Evolutionary conservation across 208 protist species (phyloP).

Genomic region (Trichomonas vaginalis): DNA sequence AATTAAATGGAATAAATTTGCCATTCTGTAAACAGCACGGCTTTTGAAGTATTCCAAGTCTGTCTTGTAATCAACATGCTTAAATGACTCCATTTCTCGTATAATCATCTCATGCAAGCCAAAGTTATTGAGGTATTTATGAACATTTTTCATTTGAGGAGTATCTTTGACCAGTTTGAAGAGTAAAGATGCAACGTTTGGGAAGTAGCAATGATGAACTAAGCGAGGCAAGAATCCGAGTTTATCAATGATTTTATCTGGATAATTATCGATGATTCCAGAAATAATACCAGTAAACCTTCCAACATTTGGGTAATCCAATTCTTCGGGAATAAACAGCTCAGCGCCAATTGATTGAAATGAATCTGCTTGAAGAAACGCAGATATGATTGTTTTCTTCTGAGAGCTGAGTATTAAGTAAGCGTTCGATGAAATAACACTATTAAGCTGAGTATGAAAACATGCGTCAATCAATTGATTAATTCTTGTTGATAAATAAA

Average conservation of each 20-base stretch:
- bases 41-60: background rate
- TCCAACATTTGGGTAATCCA: background rate
- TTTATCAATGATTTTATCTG: background rate
- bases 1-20: background rate
- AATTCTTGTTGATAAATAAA: background rate
- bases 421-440: background rate
- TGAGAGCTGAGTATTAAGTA: background rate
- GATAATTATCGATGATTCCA: background rate
- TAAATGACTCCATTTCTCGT: background rate
- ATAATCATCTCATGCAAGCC: background rate
- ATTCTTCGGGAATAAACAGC: background rate
- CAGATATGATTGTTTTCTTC: background rate
- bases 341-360: background rate
- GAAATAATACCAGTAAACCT: background rate
- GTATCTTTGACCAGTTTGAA: background rate
- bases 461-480: background rate
- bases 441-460: background rate
- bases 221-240: background rate
- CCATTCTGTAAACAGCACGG: background rate
- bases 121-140: background rate
- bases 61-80: background rate
- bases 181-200: background rate
- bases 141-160: background rate
- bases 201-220: background rate
- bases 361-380: background rate